Percentiles rank a stretch among this genome's conserved stretches.
Evolutionary conservation across 148 eudicot species (phyloP).

Genomic region (Arctostaphylos glauca): DNA sequence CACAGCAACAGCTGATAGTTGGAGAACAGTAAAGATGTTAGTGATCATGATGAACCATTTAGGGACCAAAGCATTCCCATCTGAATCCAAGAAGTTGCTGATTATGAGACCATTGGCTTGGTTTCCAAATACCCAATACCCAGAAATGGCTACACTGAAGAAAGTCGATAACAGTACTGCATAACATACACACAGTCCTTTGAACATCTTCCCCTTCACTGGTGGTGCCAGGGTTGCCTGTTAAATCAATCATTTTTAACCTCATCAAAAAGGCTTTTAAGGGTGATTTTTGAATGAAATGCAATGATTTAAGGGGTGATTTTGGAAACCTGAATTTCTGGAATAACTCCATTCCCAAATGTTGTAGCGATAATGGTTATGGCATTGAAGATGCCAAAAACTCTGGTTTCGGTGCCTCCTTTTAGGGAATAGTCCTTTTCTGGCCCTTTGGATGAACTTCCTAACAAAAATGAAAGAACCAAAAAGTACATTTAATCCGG

Average conservation of each 20-base stretch:
- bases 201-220: slow-evolving; percentile 88
- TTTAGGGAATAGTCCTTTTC: slow-evolving; percentile 46
- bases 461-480: slow-evolving; percentile 54
- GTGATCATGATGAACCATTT: slow-evolving; percentile 60
- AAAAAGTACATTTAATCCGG: slow-evolving; percentile 22
- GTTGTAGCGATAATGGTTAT: slow-evolving; percentile 86
- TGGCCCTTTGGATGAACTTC: slow-evolving; percentile 52
- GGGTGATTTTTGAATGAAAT: slow-evolving; percentile 37
- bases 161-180: slow-evolving; percentile 47
- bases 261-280: not conserved
- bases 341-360: slow-evolving; percentile 87
- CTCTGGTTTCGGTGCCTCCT: slow-evolving; percentile 38
- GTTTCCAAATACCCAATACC: slow-evolving; percentile 94
- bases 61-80: slow-evolving; percentile 49
- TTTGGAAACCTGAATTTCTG: slow-evolving; percentile 71
- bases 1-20: too few species aligned
- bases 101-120: slow-evolving; percentile 51
- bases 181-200: slow-evolving; percentile 71
- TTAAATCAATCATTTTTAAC: not conserved
- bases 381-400: slow-evolving; percentile 71
- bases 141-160: slow-evolving; percentile 71
- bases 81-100: slow-evolving; percentile 39
- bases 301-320: slow-evolving; percentile 20
- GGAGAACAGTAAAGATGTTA: too few species aligned
- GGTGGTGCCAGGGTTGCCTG: slow-evolving; percentile 92